These are phyloP conservation scores for Aaosphaeria arxii DNA, from an alignment of 2,329 filamentous ascomycete genomes.

Conservation along the genomic window DNA sequence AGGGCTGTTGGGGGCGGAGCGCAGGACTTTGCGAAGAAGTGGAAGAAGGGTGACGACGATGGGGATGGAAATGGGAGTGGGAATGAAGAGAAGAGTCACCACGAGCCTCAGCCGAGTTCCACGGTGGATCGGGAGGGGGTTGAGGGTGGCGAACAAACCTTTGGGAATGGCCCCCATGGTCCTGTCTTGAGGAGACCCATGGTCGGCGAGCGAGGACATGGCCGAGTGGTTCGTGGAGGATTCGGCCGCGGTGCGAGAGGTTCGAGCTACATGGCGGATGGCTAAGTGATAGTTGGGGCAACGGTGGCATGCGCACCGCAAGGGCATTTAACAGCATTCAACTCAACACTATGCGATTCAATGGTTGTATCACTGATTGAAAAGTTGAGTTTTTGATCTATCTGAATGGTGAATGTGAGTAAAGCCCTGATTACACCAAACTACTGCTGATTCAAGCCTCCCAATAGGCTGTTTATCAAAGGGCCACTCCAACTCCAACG, in stretches of 20 bases:
- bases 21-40: constrained; percentile 32
- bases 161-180: not conserved
- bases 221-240: constrained; percentile 5
- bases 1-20: constrained; percentile 26
- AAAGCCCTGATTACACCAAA: too few relatives aligned
- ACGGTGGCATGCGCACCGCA: too few relatives aligned
- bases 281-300: too few relatives aligned
- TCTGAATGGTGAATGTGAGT: too few relatives aligned
- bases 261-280: not conserved
- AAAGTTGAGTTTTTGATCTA: too few relatives aligned
- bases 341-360: too few relatives aligned
- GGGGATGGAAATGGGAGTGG: not conserved
- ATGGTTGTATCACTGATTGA: too few relatives aligned
- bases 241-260: not conserved
- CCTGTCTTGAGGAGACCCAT: constrained; percentile 8
- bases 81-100: not conserved
- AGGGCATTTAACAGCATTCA: too few relatives aligned
- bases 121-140: too few relatives aligned
- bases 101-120: not conserved
- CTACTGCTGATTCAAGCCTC: too few relatives aligned
- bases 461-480: too few relatives aligned
- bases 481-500: too few relatives aligned
- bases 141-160: not conserved
- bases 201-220: constrained; percentile 13
- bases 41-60: constrained; percentile 3